A percentile compares a stretch with the other conserved stretches of the same genome.
Evolutionary conservation across 306 rosid genomes (phyloP).

Genomic region (Cucurbita moschata): DNA sequence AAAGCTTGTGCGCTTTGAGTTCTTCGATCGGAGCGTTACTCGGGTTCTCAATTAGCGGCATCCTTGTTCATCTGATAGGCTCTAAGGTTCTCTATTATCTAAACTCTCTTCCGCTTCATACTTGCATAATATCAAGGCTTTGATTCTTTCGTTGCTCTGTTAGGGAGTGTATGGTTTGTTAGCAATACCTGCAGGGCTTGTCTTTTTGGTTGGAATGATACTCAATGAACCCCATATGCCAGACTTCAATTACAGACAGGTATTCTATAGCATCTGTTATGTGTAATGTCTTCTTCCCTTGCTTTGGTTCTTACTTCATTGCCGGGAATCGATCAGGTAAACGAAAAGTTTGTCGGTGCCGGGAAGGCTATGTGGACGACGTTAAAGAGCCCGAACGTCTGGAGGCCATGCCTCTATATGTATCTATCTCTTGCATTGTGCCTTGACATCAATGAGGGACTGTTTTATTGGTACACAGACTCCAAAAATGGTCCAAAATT

Average conservation of each 20-base stretch:
- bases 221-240: slow-evolving; percentile 57
- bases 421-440: slow-evolving; percentile 66
- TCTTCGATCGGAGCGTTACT: slow-evolving; percentile 67
- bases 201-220: slow-evolving; percentile 43
- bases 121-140: not conserved
- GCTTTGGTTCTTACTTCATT: slow-evolving; percentile 11
- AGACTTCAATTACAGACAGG: slow-evolving; percentile 52
- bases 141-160: slow-evolving; percentile 8
- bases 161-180: slow-evolving; percentile 83
- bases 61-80: slow-evolving; percentile 79
- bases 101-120: not conserved
- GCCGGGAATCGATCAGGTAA: slow-evolving; percentile 44
- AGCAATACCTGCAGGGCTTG: slow-evolving; percentile 75
- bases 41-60: slow-evolving; percentile 75
- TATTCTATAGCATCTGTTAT: slow-evolving; percentile 13
- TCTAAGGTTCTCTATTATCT: slow-evolving; percentile 46
- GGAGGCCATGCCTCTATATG: slow-evolving; percentile 91
- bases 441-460: slow-evolving; percentile 68
- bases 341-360: slow-evolving; percentile 53
- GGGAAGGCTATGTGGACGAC: slow-evolving; percentile 77
- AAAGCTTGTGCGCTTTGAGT: slow-evolving; percentile 87
- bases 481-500: slow-evolving; percentile 64
- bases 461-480: slow-evolving; percentile 95
- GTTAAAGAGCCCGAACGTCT: slow-evolving; percentile 51
- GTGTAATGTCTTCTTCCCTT: not conserved